Percentiles rank a stretch among this genome's conserved stretches.
Evolutionary conservation across 176 grass and related monocot species (phyloP).

Genomic region (Avena insularis): DNA sequence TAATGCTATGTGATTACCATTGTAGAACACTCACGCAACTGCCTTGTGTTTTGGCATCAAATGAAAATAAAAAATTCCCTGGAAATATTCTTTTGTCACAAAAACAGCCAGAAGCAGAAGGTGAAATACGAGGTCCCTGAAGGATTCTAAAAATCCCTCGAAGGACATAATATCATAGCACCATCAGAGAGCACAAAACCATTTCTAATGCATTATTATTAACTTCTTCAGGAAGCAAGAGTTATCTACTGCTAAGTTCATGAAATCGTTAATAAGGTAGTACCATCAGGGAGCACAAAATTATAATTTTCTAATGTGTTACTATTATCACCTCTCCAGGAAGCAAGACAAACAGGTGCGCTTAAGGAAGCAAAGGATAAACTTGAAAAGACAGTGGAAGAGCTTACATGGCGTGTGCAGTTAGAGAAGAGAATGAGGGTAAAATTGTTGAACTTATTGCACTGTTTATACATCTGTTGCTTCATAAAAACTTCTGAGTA

Average conservation of each 20-base stretch:
- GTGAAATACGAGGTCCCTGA: too few relatives aligned
- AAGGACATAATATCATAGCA: background rate
- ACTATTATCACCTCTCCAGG: constrained; percentile 58
- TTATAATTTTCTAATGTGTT: constrained; percentile 41
- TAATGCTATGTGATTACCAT: background rate
- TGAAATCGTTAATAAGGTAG: constrained; percentile 2
- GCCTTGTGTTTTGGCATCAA: background rate
- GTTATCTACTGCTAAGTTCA: constrained; percentile 6
- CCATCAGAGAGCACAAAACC: constrained; percentile 8
- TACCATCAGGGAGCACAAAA: constrained; percentile 1
- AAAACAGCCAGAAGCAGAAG: too few relatives aligned
- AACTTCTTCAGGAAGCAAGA: background rate
- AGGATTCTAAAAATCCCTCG: too few relatives aligned
- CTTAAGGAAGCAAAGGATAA: constrained; percentile 99
- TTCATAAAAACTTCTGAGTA: constrained; percentile 13
- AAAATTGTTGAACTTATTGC: constrained; percentile 47
- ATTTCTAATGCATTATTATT: constrained; percentile 14
- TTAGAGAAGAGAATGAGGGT: constrained; percentile 95
- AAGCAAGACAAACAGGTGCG: constrained; percentile 96
- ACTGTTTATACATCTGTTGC: constrained; percentile 23
- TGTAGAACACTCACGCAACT: background rate
- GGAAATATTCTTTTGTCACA: background rate
- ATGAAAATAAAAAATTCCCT: background rate
- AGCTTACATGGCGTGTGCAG: constrained; percentile 97
- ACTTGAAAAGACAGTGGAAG: constrained; percentile 98